Evolutionary conservation across 768 basidiomycete species (phyloP), one percentile per base, ranked within the genome.

Genomic region (Mycena amicta): DNA sequence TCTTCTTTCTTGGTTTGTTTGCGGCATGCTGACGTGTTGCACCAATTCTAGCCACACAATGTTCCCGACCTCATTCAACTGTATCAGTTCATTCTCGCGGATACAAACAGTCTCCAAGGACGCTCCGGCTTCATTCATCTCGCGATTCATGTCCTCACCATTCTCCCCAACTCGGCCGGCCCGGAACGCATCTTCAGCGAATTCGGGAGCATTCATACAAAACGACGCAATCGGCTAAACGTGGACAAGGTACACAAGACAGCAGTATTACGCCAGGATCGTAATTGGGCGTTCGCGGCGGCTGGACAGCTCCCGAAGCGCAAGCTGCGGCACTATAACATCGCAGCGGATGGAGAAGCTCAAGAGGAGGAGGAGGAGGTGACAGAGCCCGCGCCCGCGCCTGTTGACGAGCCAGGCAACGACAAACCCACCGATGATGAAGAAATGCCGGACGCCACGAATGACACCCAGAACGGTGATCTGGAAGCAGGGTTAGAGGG

Each of bases 81-180:
- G 11, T 56, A 45, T n/a, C 12, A 8, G 8, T 8, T 8, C 22
- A 8, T 45, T 16, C 8, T n/a, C 20, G 22, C 43, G 53, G 51
- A 27, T 5, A 37, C 41, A 22, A 55, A 52, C 37, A 50, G 39
- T 18, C 30, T n/a, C 29, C 57, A 27, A 30, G 60, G 53, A 26
- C 61, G 57, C 12, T 52, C 52, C 30, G 50, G 41, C 20, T 60
- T 71, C 27, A 56, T 67, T 12, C 59, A 59, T 26, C 54, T 73
- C 16, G 70, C 69, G 5, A 67, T 71, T 29, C 61, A 52, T 39
- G 57, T 72, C 30, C 65, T 71, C 28, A 64, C 56, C 37, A 59
- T 73, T 20, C 52, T 67, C 23, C 54, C 68, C 8, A 74, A 72
- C 53, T 72, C 72, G 8, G 69, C 70, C 13, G 66, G 65, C 27